These are phyloP conservation scores for Thuidium tamariscinum DNA, from an alignment of 225 moss, liverwort and hornwort species.

Conservation along the genomic window DNA sequence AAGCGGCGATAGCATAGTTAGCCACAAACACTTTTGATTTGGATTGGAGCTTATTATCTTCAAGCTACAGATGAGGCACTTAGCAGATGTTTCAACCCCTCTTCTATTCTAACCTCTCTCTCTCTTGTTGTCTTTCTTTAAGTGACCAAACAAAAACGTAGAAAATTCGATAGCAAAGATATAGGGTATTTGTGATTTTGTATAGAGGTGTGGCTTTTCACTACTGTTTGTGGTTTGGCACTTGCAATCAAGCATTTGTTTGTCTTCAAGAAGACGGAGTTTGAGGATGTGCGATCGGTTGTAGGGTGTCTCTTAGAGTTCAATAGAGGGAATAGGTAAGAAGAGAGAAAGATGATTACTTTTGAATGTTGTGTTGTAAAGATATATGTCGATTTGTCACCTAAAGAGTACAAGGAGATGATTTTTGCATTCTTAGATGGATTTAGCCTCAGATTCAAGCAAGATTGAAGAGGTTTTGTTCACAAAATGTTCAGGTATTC, in stretches of 20 bases:
- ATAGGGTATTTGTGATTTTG: fast-evolving
- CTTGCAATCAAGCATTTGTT: fast-evolving
- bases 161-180: fast-evolving
- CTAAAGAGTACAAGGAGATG: fast-evolving
- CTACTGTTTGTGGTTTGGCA: not conserved
- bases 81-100: fast-evolving
- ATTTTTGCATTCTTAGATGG: not conserved
- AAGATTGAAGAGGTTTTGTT: not conserved
- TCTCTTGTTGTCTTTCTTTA: not conserved
- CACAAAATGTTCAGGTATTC: too few species aligned
- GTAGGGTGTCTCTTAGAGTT: not conserved
- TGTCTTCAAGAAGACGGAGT: not conserved
- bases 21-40: not conserved
- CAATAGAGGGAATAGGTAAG: fast-evolving
- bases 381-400: not conserved
- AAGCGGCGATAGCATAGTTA: too few species aligned
- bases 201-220: fast-evolving
- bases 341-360: not conserved
- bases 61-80: fast-evolving
- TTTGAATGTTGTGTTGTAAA: fast-evolving
- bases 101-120: not conserved
- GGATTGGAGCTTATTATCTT: too few species aligned
- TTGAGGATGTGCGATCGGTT: fast-evolving
- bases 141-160: not conserved
- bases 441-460: too few species aligned